Base-by-base conservation (phyloP, 225 moss, liverwort and hornwort genomes). In the Pleurozium schreberi region DNA sequence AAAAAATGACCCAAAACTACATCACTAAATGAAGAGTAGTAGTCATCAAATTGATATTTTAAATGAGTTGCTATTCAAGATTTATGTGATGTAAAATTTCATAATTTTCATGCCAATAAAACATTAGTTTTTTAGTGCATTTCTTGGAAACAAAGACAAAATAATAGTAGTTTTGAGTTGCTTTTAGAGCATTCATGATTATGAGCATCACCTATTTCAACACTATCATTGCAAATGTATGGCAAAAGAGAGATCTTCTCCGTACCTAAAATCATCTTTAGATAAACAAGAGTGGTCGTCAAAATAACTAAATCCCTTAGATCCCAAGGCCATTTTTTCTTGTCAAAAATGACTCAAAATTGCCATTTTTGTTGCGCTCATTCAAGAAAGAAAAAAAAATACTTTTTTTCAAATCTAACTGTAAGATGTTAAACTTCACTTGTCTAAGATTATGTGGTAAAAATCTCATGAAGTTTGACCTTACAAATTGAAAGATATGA, bases 71-170 rank as follows among this genome's bases (percentile, higher is more conserved):
- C 9, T 36, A 76, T 34, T 22, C 9, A 38, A 55, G 15, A 55
- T 52, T 52, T 23, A 0, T 2, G 3, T 53, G 1, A 22, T 77
- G 15, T 4, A 53, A 55, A 23, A 38, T 53, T 55, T 1, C 3
- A 6, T 77, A 55, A 23, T 23, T 53, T 55, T 1, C 3, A 6
- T 77, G 14, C 25, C 6, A 77, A 77, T 38, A 14, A 36, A 53
- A 38, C 25, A 55, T 53, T 12, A 31, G 1, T 36, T 38, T 50
- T 15, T 13, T 15, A 4, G 6, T 55, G 2, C 8, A 0, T 19
- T 25, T 38, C 21, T 15, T 38, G 2, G 22, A 23, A 53, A 23
- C 15, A 77, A 15, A 77, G 38, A 53, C 15, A 53, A 23, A 34
- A 22, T 4, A 53, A 38, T 5, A 53, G 5, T 6, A 53, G 1